These are phyloP conservation scores for Psidium friedrichsthalianum DNA, from an alignment of 345 rosid genomes.

Conservation along the genomic window DNA sequence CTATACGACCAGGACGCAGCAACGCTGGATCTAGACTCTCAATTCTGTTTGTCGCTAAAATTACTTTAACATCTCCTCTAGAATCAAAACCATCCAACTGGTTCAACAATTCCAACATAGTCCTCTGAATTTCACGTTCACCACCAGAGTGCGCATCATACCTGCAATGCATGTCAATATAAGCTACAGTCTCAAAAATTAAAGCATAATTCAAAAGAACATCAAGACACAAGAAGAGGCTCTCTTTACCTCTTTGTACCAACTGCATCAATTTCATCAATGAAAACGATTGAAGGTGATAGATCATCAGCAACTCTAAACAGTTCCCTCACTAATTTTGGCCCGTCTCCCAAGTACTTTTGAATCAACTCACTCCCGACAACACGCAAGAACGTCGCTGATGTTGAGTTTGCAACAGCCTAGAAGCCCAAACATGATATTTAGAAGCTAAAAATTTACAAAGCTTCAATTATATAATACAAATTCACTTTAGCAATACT, in stretches of 20 bases:
- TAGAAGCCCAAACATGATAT: conserved; percentile 12
- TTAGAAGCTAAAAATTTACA: neutral
- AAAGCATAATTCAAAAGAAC: neutral
- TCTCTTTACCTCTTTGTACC: conserved; percentile 74
- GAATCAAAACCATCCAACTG: conserved; percentile 97
- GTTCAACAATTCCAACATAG: conserved; percentile 93
- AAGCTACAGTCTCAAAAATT: neutral
- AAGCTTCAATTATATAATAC: neutral
- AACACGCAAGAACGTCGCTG: conserved; percentile 94
- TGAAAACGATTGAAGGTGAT: conserved; percentile 92
- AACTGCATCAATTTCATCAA: conserved; percentile 96
- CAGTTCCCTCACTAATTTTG: conserved; percentile 91
- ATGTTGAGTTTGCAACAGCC: conserved; percentile 98
- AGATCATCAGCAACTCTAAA: conserved; percentile 94
- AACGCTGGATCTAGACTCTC: conserved; percentile 97
- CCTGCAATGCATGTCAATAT: conserved; percentile 15
- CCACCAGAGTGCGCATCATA: conserved; percentile 97
- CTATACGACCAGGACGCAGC: conserved; percentile 93
- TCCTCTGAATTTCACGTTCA: conserved; percentile 96
- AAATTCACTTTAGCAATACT: neutral
- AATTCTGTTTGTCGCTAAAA: conserved; percentile 90
- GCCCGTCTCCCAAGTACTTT: conserved; percentile 95
- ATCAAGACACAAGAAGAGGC: neutral
- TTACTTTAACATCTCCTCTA: conserved; percentile 95
- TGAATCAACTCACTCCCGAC: conserved; percentile 97